These are phyloP conservation scores for Botrytis pseudocinerea DNA, from an alignment of 2,329 filamentous ascomycete genomes.

Conservation along the genomic window DNA sequence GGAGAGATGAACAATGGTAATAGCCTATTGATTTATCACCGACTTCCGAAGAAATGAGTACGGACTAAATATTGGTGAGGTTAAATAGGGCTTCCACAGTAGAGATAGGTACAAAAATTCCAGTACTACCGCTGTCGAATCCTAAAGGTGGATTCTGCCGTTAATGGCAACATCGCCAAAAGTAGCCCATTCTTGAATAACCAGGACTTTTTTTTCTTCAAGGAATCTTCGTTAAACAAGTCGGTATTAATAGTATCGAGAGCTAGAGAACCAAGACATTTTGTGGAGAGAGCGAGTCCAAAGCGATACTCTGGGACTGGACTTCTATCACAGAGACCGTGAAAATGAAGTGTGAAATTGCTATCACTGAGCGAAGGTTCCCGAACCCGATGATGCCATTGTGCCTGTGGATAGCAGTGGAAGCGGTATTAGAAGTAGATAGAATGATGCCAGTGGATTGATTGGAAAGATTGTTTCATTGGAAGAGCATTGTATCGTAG, in stretches of 20 bases:
- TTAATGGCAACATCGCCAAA: slow-evolving; percentile 24
- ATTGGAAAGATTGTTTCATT: background rate
- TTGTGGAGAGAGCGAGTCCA: slow-evolving; percentile 9
- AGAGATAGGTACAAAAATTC: slow-evolving; percentile 23
- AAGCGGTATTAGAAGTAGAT: background rate
- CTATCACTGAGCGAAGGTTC: background rate
- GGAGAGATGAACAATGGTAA: slow-evolving; percentile 24
- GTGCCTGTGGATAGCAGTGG: background rate
- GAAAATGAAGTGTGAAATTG: slow-evolving; percentile 22
- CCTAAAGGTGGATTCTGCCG: slow-evolving; percentile 20
- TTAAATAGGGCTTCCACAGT: slow-evolving; percentile 23
- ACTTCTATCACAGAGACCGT: slow-evolving; percentile 16
- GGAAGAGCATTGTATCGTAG: slow-evolving; percentile 16
- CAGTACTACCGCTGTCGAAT: slow-evolving; percentile 26
- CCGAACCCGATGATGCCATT: slow-evolving; percentile 23
- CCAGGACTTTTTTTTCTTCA: background rate
- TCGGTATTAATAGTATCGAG: slow-evolving; percentile 8
- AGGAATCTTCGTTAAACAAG: background rate
- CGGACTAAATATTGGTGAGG: slow-evolving; percentile 21
- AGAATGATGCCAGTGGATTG: slow-evolving; percentile 1
- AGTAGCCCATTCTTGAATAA: slow-evolving; percentile 8
- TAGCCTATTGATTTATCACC: slow-evolving; percentile 22
- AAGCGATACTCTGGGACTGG: slow-evolving; percentile 20
- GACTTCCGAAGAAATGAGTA: background rate
- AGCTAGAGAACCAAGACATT: background rate